Evolutionary conservation across 495 filamentous ascomycete species (phyloP), one percentile per base, ranked within the genome.

Genomic region (Annulohypoxylon maeteangense): DNA sequence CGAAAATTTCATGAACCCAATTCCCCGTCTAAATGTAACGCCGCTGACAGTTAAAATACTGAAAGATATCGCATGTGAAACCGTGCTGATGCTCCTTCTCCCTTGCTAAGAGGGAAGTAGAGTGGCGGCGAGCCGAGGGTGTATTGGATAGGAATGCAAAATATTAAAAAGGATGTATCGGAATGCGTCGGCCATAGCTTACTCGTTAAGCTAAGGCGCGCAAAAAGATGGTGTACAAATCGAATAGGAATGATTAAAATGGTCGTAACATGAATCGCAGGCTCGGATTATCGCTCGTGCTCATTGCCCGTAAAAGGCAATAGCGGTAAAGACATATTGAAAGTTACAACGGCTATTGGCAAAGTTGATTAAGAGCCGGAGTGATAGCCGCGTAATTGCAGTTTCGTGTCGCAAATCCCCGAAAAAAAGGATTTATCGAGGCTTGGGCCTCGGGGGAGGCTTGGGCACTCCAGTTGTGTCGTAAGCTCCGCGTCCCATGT

Each of bases 401-500:
- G 8, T 40, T 31, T 65, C 22, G 42, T 62, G 48, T 65, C 65
- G 70, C 57, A 66, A 62, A 62, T 47, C 8, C 36, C 48, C 38
- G 10, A n/a, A 45, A 47, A 22, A 45, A 16, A 22, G 51, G 42
- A 50, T 22, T 83, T 83, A 83, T 75, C 76, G 78, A 54, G 85
- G 85, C 83, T 85, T 86, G 36, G 85, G 85, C 66, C 80, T 78
- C 31, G 78, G 82, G 29, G 84, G 84, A 45, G 85, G 85, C 78
- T 87, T 87, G 31, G 82, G 83, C 8, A 87, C 81, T 44, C 84
- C 84, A 29, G 85, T 87, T 61, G 84, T 86, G 74, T 87, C 85
- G 67, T 87, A 87, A 50, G 84, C 84, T n/a, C 85, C 85, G 22
- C 85, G 79, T 71, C 84, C 85, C 79, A 86, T 85, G 79, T 87